phyloP scores from a whole-genome alignment of 768 basidiomycete species.

The Tricholoma flavovirens region DNA sequence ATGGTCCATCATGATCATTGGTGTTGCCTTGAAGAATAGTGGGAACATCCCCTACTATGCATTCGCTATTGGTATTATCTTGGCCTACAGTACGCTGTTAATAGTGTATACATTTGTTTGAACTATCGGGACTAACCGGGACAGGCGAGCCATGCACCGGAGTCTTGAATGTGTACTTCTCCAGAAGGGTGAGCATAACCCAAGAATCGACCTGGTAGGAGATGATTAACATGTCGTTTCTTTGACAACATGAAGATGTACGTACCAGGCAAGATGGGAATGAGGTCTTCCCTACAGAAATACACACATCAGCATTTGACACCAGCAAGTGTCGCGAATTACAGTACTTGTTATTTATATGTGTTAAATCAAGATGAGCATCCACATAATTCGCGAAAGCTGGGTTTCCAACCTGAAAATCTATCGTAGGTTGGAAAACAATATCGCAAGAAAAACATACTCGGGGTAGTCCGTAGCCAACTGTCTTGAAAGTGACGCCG shows the following conservation, averaged over 20 bases:
- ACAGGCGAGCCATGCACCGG: constrained; percentile 49
- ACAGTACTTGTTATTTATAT: constrained; percentile 53
- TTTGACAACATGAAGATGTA: not conserved
- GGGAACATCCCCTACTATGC: constrained; percentile 24
- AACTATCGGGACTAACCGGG: constrained; percentile 30
- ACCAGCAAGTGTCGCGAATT: not conserved
- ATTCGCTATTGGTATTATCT: constrained; percentile 46
- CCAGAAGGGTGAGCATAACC: constrained; percentile 38
- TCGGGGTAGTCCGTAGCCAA: constrained; percentile 40
- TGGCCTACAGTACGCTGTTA: constrained; percentile 35
- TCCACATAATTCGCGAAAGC: constrained; percentile 61
- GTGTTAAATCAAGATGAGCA: constrained; percentile 40
- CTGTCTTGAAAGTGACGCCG: constrained; percentile 27
- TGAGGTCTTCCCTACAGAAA: constrained; percentile 28
- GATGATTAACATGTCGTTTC: not conserved
- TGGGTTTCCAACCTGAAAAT: constrained; percentile 46
- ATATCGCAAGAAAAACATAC: constrained; percentile 25
- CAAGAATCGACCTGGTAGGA: constrained; percentile 25
- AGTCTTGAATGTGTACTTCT: constrained; percentile 46
- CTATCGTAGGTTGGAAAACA: not conserved
- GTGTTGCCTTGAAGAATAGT: constrained; percentile 34
- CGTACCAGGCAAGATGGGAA: constrained; percentile 37
- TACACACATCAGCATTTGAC: not conserved
- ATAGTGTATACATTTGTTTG: not conserved
- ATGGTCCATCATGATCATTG: constrained; percentile 29